Evolutionary conservation across 306 rosid species (phyloP).

Genomic region (Rubus idaeus): DNA sequence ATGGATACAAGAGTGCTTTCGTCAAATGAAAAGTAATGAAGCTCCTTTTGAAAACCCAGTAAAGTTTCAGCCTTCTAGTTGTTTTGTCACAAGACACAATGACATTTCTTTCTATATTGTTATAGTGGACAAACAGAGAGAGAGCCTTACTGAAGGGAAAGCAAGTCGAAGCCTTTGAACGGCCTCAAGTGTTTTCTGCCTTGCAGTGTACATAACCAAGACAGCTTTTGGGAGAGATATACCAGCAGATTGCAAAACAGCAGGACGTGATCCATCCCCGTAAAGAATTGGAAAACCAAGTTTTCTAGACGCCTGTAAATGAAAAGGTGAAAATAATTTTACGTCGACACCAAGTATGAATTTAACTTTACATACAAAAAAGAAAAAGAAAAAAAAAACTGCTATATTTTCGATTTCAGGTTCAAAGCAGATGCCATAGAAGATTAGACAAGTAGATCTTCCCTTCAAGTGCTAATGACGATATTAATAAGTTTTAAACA

Average conservation of each 20-base stretch:
- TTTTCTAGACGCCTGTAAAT: slow-evolving; percentile 63
- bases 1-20: background rate
- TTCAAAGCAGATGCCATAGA: too few species aligned
- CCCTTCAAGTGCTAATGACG: too few species aligned
- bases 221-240: slow-evolving; percentile 91
- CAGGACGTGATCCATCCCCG: slow-evolving; percentile 92
- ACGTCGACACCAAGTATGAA: too few species aligned
- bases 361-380: too few species aligned
- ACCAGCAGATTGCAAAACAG: slow-evolving; percentile 93
- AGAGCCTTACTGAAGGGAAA: slow-evolving; percentile 75
- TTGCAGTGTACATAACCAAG: slow-evolving; percentile 84
- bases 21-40: background rate
- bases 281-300: slow-evolving; percentile 85
- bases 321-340: slow-evolving; percentile 14
- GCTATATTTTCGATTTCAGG: too few species aligned
- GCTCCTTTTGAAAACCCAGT: background rate
- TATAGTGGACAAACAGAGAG: slow-evolving; percentile 4
- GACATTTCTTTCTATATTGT: background rate
- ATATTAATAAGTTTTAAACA: too few species aligned
- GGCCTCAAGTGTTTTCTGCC: slow-evolving; percentile 60
- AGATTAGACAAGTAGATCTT: too few species aligned
- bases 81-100: background rate
- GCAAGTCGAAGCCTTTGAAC: slow-evolving; percentile 77
- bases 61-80: background rate
- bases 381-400: too few species aligned